Evolutionary conservation across 306 rosid species (phyloP).

Genomic region (Pterocarpus santalinus): DNA sequence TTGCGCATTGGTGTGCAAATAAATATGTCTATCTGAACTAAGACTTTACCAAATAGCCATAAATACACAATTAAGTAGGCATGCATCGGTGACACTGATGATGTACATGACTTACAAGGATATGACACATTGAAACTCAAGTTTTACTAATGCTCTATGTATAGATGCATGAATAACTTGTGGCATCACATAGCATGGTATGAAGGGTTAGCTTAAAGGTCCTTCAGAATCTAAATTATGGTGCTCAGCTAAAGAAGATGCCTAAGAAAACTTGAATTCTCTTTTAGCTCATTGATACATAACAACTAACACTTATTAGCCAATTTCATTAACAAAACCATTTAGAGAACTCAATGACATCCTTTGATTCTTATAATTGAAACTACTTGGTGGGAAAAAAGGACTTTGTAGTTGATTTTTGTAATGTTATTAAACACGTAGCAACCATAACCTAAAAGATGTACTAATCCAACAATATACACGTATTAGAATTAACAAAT

Average conservation of each 20-base stretch:
- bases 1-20: not conserved
- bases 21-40: not conserved
- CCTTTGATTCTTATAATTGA: not conserved
- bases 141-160: not conserved
- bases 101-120: not conserved
- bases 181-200: conserved; percentile 10
- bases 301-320: conserved; percentile 12
- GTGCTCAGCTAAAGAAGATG: not conserved
- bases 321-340: conserved; percentile 34
- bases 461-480: conserved; percentile 10
- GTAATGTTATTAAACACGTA: conserved; percentile 3
- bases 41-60: not conserved
- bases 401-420: not conserved
- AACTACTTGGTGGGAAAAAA: not conserved
- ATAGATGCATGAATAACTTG: conserved; percentile 10
- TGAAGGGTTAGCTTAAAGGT: conserved; percentile 4
- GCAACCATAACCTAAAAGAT: conserved; percentile 6
- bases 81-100: not conserved
- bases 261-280: conserved; percentile 3
- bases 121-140: conserved; percentile 30
- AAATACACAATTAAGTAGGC: conserved; percentile 20
- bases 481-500: not conserved
- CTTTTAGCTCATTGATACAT: not conserved
- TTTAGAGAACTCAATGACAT: not conserved
- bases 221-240: not conserved